These are phyloP conservation scores for Apiospora malaysiana DNA, from an alignment of 2,329 filamentous ascomycete genomes.

Conservation along the genomic window DNA sequence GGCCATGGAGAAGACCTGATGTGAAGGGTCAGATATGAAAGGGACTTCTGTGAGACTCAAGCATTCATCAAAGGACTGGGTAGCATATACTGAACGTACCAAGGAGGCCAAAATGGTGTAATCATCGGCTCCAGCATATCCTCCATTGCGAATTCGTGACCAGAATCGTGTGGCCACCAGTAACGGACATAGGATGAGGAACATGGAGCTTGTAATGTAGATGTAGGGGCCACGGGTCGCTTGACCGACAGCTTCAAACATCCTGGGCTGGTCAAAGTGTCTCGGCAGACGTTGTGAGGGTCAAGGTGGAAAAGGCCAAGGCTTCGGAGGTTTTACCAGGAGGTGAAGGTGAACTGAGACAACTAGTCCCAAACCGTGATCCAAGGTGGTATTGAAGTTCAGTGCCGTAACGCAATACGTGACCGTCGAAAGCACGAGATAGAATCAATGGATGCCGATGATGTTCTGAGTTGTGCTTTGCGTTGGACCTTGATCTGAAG, in stretches of 20 bases:
- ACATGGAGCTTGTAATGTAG: slow-evolving; percentile 34
- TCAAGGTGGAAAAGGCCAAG: background rate
- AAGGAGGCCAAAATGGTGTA: slow-evolving; percentile 36
- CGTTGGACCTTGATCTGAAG: background rate
- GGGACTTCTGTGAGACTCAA: background rate
- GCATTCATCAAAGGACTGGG: background rate
- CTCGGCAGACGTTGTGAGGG: background rate
- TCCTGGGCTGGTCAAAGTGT: background rate
- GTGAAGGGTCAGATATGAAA: background rate
- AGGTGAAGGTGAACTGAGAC: background rate
- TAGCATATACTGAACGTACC: slow-evolving; percentile 24
- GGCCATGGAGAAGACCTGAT: slow-evolving; percentile 34
- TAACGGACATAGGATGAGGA: slow-evolving; percentile 34
- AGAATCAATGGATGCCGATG: background rate
- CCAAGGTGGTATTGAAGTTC: background rate
- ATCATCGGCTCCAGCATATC: slow-evolving; percentile 36
- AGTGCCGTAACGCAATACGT: background rate
- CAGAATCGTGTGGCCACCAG: slow-evolving; percentile 36
- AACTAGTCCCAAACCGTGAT: background rate
- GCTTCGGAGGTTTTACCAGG: background rate
- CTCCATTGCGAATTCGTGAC: slow-evolving; percentile 34
- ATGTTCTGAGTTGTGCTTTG: background rate
- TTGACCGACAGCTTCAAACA: background rate
- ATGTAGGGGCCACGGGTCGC: slow-evolving; percentile 32
- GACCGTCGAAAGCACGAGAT: background rate